Conservation (phyloP, 176 grass and related monocot genomes). For the Rhynchospora pubera region DNA sequence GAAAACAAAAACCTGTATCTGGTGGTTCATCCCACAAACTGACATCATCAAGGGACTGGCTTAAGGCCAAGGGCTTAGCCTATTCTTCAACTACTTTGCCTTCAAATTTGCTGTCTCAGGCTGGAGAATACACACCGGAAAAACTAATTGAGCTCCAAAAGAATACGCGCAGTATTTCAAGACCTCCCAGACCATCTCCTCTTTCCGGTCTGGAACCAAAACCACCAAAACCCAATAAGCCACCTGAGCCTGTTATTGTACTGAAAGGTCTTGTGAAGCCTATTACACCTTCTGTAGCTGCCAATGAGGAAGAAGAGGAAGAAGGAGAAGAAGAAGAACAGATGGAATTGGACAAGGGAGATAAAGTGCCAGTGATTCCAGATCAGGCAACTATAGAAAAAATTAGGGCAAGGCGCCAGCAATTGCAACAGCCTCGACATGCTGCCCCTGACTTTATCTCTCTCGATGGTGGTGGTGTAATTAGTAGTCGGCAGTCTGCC, state of each 20-base stretch:
- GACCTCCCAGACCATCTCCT: not conserved
- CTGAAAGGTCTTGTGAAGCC: conserved; percentile 89
- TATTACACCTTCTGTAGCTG: conserved; percentile 26
- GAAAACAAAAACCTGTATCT: conserved; percentile 31
- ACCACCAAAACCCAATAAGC: not conserved
- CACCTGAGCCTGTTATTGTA: conserved; percentile 47
- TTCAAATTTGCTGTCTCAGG: conserved; percentile 82
- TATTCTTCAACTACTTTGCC: conserved; percentile 32
- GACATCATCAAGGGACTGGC: conserved; percentile 43
- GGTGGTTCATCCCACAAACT: conserved; percentile 43
- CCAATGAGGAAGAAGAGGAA: conserved; percentile 17
- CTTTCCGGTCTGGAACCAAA: conserved; percentile 20
- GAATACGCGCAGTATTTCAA: conserved; percentile 59
- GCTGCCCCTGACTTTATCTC: conserved; percentile 79
- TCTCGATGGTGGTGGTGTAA: conserved; percentile 57
- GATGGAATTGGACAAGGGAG: conserved; percentile 24
- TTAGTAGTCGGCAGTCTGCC: conserved; percentile 49
- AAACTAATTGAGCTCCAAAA: conserved; percentile 92
- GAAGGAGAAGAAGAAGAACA: conserved; percentile 33
- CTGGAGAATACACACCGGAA: conserved; percentile 89
- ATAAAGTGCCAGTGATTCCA: conserved; percentile 47
- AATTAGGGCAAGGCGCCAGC: conserved; percentile 78
- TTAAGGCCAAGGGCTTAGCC: conserved; percentile 25
- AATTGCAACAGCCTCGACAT: conserved; percentile 68
- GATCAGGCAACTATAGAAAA: conserved; percentile 78